A percentile compares a stretch with the other conserved stretches of the same genome.
These are phyloP conservation scores for Pyrus bretschneideri DNA, from an alignment of 306 rosid genomes.

Conservation along the genomic window DNA sequence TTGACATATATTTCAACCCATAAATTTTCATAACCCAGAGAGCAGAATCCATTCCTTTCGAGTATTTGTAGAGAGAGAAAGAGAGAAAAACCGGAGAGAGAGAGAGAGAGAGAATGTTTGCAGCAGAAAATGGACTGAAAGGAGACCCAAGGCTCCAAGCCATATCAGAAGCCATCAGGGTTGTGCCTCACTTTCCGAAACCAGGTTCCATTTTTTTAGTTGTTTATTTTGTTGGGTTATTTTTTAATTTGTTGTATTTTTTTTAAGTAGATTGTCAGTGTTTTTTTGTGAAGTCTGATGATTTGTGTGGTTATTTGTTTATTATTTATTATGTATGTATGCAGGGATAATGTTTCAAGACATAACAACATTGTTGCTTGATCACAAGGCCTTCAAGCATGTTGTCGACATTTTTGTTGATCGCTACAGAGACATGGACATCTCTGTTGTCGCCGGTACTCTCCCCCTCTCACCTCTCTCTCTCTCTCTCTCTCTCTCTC, in stretches of 20 bases:
- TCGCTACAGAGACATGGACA: slow-evolving; percentile 96
- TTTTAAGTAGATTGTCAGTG: not conserved
- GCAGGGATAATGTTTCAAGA: slow-evolving; percentile 98
- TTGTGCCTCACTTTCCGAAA: slow-evolving; percentile 94
- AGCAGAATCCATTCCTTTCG: not conserved
- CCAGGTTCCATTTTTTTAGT: slow-evolving; percentile 36
- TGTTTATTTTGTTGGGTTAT: not conserved
- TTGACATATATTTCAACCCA: not conserved
- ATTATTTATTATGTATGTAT: not conserved
- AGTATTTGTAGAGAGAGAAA: not conserved
- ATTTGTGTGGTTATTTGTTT: not conserved
- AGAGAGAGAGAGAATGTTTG: slow-evolving; percentile 51
- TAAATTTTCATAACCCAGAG: not conserved
- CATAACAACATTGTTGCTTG: slow-evolving; percentile 94
- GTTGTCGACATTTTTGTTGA: slow-evolving; percentile 96
- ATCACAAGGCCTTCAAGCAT: slow-evolving; percentile 91
- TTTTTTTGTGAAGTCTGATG: slow-evolving; percentile 1
- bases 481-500: not conserved
- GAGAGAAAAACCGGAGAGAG: not conserved
- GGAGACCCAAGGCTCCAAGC: slow-evolving; percentile 97
- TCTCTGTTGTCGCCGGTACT: slow-evolving; percentile 93
- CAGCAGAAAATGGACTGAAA: slow-evolving; percentile 81
- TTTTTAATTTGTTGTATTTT: not conserved
- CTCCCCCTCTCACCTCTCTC: not conserved
- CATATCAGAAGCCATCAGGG: slow-evolving; percentile 82